A percentile compares a stretch with the other conserved stretches of the same genome.
Evolutionary conservation across 495 filamentous ascomycete genomes (phyloP).

Genomic region (Melanomma pulvis-pyrius): DNA sequence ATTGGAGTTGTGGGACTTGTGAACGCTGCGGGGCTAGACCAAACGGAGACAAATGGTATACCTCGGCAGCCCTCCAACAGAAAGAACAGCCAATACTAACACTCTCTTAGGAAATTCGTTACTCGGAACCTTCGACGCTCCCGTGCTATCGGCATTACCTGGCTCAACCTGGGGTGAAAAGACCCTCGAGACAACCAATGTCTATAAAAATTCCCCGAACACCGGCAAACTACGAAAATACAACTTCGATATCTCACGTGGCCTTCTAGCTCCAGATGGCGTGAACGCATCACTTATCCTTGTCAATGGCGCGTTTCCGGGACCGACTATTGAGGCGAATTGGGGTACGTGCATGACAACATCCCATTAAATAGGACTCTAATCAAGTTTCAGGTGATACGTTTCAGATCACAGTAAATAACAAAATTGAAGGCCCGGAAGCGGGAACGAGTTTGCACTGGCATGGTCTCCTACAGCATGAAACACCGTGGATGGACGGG

Average conservation of each 20-base stretch:
- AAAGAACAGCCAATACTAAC: too few species aligned
- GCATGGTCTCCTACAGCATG: slow-evolving; percentile 68
- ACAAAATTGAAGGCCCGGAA: slow-evolving; percentile 32
- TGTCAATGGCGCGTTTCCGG: slow-evolving; percentile 45
- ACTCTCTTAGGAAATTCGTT: too few species aligned
- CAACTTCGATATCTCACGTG: slow-evolving; percentile 42
- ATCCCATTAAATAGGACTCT: too few species aligned
- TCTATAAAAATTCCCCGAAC: too few species aligned
- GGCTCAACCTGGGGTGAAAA: too few species aligned
- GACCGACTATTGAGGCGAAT: slow-evolving; percentile 44
- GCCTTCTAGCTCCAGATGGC: slow-evolving; percentile 38
- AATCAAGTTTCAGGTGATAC: slow-evolving; percentile 41
- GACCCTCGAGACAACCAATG: too few species aligned
- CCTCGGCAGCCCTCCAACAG: too few species aligned
- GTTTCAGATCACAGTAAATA: slow-evolving; percentile 42
- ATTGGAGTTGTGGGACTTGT: too few species aligned
- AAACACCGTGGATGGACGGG: slow-evolving; percentile 66
- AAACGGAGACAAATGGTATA: too few species aligned
- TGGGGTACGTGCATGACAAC: slow-evolving; percentile 5
- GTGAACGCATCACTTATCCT: slow-evolving; percentile 33
- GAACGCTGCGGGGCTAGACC: too few species aligned
- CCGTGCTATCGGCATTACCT: too few species aligned
- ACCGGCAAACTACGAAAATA: slow-evolving; percentile 26
- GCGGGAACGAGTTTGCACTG: slow-evolving; percentile 61
- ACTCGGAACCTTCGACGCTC: too few species aligned